Conservation (phyloP, 2,329 filamentous ascomycete genomes). For the Corinectria fuckeliana region DNA sequence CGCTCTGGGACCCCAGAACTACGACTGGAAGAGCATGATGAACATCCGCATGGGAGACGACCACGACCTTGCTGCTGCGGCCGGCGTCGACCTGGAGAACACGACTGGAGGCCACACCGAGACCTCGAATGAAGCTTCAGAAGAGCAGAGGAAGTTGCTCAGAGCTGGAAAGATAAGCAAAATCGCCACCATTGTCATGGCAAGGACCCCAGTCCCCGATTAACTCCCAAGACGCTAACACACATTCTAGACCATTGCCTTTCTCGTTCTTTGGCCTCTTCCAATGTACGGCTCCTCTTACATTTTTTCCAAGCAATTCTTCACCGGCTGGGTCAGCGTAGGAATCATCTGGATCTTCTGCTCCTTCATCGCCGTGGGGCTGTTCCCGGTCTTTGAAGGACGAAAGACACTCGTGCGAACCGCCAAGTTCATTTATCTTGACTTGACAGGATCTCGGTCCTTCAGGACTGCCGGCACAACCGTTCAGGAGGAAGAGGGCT, state of each 20-base stretch:
- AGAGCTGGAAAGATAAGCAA: slow-evolving; percentile 58
- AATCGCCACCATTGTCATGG: slow-evolving; percentile 42
- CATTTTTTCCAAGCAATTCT: slow-evolving; percentile 66
- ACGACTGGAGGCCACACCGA: slow-evolving; percentile 11
- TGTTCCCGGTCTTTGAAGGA: slow-evolving; percentile 85
- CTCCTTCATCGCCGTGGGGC: slow-evolving; percentile 73
- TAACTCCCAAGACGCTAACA: not conserved
- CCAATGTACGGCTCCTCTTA: slow-evolving; percentile 86
- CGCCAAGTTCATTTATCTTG: slow-evolving; percentile 13
- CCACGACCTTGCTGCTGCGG: slow-evolving; percentile 66
- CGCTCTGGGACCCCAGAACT: slow-evolving; percentile 66
- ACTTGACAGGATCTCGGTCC: slow-evolving; percentile 9
- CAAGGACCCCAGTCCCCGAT: not conserved
- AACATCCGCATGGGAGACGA: slow-evolving; percentile 81
- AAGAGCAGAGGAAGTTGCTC: slow-evolving; percentile 53
- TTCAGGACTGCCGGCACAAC: not conserved
- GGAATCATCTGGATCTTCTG: slow-evolving; percentile 78
- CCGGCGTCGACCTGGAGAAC: slow-evolving; percentile 27
- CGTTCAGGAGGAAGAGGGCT: slow-evolving; percentile 6
- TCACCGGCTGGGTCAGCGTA: slow-evolving; percentile 75
- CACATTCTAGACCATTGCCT: slow-evolving; percentile 59
- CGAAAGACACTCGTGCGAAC: slow-evolving; percentile 53
- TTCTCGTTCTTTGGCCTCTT: slow-evolving; percentile 89
- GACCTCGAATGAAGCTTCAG: slow-evolving; percentile 46
- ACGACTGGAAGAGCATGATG: slow-evolving; percentile 87